Conservation (phyloP, 1,284 basidiomycete genomes). For the Austroboletus niveus region DNA sequence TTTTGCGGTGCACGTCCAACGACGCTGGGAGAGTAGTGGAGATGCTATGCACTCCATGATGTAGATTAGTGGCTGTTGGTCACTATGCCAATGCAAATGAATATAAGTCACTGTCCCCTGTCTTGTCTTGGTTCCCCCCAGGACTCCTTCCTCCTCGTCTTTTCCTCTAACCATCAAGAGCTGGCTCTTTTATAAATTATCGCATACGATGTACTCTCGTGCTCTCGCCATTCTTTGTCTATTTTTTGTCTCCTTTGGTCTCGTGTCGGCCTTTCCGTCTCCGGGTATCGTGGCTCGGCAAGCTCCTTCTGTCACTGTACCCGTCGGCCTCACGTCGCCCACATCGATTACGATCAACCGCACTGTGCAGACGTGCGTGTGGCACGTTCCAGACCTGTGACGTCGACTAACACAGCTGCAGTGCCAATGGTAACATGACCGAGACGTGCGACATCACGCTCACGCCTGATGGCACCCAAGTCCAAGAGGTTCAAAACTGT, state of each 20-base stretch:
- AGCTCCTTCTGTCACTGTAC: slow-evolving; percentile 16
- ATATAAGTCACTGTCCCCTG: slow-evolving; percentile 1
- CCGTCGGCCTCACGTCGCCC: slow-evolving; percentile 23
- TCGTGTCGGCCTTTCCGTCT: slow-evolving; percentile 27
- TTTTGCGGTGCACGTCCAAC: background rate
- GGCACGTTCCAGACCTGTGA: background rate
- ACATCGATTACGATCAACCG: slow-evolving; percentile 30
- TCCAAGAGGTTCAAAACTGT: slow-evolving; percentile 61
- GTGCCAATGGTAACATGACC: slow-evolving; percentile 48
- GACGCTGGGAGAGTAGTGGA: background rate
- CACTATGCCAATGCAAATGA: slow-evolving; percentile 18
- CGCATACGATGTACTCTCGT: slow-evolving; percentile 18
- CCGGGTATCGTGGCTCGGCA: slow-evolving; percentile 20
- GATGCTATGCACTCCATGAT: background rate
- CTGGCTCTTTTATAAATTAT: slow-evolving; percentile 29
- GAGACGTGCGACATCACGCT: slow-evolving; percentile 65
- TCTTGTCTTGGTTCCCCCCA: background rate
- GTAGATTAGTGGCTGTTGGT: slow-evolving; percentile 4
- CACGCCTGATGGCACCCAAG: slow-evolving; percentile 54
- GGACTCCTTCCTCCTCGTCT: background rate
- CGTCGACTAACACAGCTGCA: slow-evolving; percentile 8
- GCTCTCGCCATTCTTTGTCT: slow-evolving; percentile 19
- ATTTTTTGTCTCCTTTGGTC: slow-evolving; percentile 8
- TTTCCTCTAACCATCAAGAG: slow-evolving; percentile 21
- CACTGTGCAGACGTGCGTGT: slow-evolving; percentile 29